phyloP scores from a whole-genome alignment of 2,329 filamentous ascomycete genomes.

The Diplodia seriata region DNA sequence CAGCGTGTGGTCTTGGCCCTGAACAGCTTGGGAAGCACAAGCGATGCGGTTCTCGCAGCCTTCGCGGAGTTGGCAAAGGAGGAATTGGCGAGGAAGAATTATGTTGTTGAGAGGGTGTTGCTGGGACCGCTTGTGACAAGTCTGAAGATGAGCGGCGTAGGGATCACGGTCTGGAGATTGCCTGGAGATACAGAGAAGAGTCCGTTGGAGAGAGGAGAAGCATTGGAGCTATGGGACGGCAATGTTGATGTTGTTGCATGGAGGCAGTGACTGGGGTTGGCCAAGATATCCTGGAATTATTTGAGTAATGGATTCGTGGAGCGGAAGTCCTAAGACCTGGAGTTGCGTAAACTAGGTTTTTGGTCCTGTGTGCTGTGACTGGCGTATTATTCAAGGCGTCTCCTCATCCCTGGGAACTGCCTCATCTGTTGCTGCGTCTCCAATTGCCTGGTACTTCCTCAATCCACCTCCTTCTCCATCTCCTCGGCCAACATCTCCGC shows the following conservation, averaged over 20 bases:
- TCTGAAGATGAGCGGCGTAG: conserved; percentile 49
- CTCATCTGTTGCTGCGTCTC: no score
- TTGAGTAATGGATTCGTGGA: neutral
- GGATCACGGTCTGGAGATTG: conserved; percentile 48
- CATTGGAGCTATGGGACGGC: conserved; percentile 46
- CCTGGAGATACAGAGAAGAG: conserved; percentile 39
- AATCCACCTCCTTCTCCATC: conserved; percentile 54
- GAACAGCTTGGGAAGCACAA: conserved; percentile 47
- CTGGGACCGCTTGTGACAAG: conserved; percentile 47
- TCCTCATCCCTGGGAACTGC: no score
- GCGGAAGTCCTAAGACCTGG: neutral
- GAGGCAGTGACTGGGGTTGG: conserved; percentile 40
- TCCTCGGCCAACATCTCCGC: conserved; percentile 69
- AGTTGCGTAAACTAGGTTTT: neutral
- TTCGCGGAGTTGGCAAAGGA: conserved; percentile 45
- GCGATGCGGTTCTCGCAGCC: conserved; percentile 45
- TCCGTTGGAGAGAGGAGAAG: conserved; percentile 39
- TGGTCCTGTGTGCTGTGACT: neutral
- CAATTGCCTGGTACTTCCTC: neutral
- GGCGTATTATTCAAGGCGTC: neutral
- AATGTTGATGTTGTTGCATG: conserved; percentile 47
- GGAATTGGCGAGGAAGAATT: conserved; percentile 42
- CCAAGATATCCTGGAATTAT: neutral
- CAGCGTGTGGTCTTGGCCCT: conserved; percentile 42
- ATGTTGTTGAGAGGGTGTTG: conserved; percentile 44